Conservation (phyloP, 306 rosid genomes). For the Corylus avellana region DNA sequence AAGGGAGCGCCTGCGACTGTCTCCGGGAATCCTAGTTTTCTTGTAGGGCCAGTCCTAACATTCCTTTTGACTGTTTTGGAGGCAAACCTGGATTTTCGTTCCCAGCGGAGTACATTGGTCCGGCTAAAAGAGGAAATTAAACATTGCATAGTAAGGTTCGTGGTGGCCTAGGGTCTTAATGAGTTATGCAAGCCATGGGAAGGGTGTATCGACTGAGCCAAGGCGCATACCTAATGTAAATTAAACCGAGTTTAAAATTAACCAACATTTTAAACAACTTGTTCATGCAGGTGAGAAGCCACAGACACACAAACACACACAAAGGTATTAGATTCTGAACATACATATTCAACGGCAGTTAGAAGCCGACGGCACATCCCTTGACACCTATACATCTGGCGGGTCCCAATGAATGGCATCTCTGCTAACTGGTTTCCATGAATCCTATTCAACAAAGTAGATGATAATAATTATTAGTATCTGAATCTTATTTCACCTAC, state of each 20-base stretch:
- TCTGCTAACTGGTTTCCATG: slow-evolving; percentile 85
- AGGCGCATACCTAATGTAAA: no score
- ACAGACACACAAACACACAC: neutral
- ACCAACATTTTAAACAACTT: slow-evolving; percentile 2
- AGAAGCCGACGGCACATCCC: slow-evolving; percentile 97
- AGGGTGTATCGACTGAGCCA: no score
- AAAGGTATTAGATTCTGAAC: slow-evolving; percentile 31
- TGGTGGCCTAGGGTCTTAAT: no score
- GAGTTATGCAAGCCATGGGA: no score
- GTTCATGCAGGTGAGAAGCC: neutral
- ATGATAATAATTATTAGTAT: slow-evolving; percentile 12
- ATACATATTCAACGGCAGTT: slow-evolving; percentile 68
- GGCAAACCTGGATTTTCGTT: no score
- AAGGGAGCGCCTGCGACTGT: no score
- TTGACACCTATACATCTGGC: slow-evolving; percentile 81
- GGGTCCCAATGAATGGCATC: slow-evolving; percentile 98
- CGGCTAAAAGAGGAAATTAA: no score
- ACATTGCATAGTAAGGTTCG: no score
- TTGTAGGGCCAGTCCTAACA: no score
- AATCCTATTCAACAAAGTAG: slow-evolving; percentile 60
- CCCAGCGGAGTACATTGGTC: no score
- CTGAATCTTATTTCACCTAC: slow-evolving; percentile 1
- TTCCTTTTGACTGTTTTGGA: no score
- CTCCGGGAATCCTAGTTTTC: no score
- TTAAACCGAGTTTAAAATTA: neutral